These are phyloP conservation scores for Trypanosoma melophagium DNA, from an alignment of 208 protist genomes.

Conservation along the genomic window DNA sequence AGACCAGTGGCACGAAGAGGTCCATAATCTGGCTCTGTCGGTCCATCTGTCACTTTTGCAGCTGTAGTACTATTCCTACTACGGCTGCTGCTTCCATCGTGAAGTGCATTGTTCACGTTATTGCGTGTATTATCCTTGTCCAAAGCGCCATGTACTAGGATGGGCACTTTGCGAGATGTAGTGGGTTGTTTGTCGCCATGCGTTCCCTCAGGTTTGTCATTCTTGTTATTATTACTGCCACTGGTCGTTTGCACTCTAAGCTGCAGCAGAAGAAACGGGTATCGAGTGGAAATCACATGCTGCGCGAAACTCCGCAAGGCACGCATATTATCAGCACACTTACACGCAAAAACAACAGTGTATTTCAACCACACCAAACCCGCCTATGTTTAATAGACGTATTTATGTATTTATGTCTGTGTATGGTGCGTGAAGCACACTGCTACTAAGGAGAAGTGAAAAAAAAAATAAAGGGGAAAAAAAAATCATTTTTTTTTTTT, in stretches of 20 bases:
- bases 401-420: not conserved
- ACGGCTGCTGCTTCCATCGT: not conserved
- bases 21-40: slow-evolving; percentile 73
- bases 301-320: slow-evolving; percentile 3
- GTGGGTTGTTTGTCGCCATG: no score
- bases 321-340: not conserved
- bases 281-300: not conserved
- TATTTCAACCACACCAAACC: no score
- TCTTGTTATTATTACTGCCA: slow-evolving; percentile 2
- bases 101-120: not conserved
- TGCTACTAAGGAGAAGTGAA: not conserved
- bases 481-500: slow-evolving; percentile 6
- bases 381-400: not conserved
- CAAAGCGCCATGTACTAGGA: slow-evolving; percentile 2
- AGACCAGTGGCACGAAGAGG: slow-evolving; percentile 73
- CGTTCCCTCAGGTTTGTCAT: not conserved
- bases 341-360: not conserved
- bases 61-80: not conserved
- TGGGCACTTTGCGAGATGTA: not conserved
- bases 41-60: slow-evolving; percentile 37
- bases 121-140: not conserved
- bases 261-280: slow-evolving; percentile 1
- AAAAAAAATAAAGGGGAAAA: not conserved
- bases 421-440: not conserved
- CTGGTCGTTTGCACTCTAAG: not conserved